phyloP scores from a whole-genome alignment of 2,329 filamentous ascomycete species.

The Diaporthe citri region DNA sequence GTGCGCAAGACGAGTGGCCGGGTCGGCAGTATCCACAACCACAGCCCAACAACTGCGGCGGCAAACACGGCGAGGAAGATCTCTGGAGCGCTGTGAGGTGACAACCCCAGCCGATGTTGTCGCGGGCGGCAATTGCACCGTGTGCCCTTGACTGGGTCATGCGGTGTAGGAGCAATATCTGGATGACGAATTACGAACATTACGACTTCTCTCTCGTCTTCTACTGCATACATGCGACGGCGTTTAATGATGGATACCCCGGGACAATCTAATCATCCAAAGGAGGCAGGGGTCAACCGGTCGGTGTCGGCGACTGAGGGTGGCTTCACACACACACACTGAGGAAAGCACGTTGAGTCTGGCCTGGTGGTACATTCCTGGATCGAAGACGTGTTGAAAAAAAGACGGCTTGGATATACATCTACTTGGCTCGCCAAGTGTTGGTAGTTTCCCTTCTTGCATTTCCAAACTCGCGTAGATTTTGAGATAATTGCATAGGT shows the following conservation, averaged over 20 bases:
- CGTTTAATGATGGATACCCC: conserved; percentile 29
- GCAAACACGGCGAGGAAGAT: conserved; percentile 66
- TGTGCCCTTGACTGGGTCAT: neutral
- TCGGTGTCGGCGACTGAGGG: neutral
- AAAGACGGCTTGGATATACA: conserved; percentile 12
- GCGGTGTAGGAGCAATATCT: conserved; percentile 30
- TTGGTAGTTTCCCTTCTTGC: conserved; percentile 8
- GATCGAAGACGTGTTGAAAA: neutral
- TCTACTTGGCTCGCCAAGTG: neutral
- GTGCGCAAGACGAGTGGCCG: conserved; percentile 77
- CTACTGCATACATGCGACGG: conserved; percentile 40
- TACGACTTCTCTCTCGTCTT: conserved; percentile 38
- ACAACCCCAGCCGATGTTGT: neutral
- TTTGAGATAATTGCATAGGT: conserved; percentile 23
- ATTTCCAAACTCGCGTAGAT: conserved; percentile 6
- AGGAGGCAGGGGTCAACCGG: neutral
- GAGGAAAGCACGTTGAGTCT: neutral
- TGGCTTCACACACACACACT: neutral
- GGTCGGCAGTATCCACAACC: conserved; percentile 68
- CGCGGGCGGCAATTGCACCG: neutral
- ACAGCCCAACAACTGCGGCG: conserved; percentile 56
- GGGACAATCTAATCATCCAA: neutral
- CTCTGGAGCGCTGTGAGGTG: conserved; percentile 52
- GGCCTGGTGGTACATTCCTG: neutral
- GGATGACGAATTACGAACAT: conserved; percentile 41